Percentiles rank a stretch among this genome's conserved stretches.
These are phyloP conservation scores for Schizopora paradoxa DNA, from an alignment of 1,284 basidiomycete genomes.

Conservation along the genomic window DNA sequence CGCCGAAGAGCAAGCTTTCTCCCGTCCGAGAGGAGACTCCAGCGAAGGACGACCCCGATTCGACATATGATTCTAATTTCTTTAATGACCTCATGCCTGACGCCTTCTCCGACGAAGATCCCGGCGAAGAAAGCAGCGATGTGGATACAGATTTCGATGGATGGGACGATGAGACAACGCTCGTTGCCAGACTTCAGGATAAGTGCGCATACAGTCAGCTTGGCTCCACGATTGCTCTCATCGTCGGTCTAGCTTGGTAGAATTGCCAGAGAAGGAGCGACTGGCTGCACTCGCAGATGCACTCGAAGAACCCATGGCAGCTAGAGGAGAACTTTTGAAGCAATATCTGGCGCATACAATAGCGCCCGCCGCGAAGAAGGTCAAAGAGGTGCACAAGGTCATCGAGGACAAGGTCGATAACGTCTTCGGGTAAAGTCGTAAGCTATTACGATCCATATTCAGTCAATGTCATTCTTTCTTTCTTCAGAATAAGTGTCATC, in stretches of 20 bases:
- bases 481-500: conserved; percentile 27
- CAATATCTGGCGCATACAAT: conserved; percentile 46
- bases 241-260: too few species aligned
- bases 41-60: conserved; percentile 2
- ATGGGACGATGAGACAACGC: conserved; percentile 53
- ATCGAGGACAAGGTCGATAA: conserved; percentile 45
- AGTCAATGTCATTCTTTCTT: neutral
- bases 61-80: neutral
- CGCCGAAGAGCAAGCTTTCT: conserved; percentile 6
- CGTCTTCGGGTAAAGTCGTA: conserved; percentile 39
- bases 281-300: conserved; percentile 39
- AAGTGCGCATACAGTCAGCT: conserved; percentile 28
- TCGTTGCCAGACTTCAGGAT: conserved; percentile 48
- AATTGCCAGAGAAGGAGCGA: conserved; percentile 29
- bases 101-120: conserved; percentile 2
- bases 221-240: conserved; percentile 8
- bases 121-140: conserved; percentile 9
- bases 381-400: conserved; percentile 38
- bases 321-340: conserved; percentile 37
- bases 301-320: conserved; percentile 43
- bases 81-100: conserved; percentile 1
- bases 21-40: conserved; percentile 16
- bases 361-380: conserved; percentile 45
- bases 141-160: conserved; percentile 14
- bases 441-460: neutral